Evolutionary conservation across 2,329 filamentous ascomycete species (phyloP).

Genomic region (Aspergillus tanneri): DNA sequence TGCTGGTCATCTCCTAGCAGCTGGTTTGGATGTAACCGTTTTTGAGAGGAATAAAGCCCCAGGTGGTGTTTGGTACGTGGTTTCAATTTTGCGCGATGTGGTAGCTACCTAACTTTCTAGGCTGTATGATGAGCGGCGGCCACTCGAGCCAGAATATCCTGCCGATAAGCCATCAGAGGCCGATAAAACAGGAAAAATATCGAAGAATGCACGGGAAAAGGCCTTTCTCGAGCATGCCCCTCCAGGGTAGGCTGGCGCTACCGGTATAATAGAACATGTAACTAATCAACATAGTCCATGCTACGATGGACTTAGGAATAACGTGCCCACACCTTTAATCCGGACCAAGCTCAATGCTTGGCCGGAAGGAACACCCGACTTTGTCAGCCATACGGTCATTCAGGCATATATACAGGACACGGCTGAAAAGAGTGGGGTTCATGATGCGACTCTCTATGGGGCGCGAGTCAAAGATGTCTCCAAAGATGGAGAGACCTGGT

Average conservation of each 20-base stretch:
- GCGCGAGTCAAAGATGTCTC: constrained; percentile 57
- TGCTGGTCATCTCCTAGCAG: constrained; percentile 48
- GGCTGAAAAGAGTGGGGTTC: constrained; percentile 51
- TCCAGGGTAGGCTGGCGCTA: constrained; percentile 52
- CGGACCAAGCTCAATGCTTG: constrained; percentile 53
- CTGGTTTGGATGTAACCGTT: constrained; percentile 52
- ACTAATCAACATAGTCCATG: constrained; percentile 43
- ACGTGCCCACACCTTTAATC: constrained; percentile 54
- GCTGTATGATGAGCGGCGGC: constrained; percentile 52
- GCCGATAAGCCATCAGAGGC: constrained; percentile 18
- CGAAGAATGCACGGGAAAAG: constrained; percentile 2
- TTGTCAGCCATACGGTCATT: constrained; percentile 57
- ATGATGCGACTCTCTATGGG: constrained; percentile 53
- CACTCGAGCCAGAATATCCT: constrained; percentile 49
- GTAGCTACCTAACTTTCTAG: constrained; percentile 26
- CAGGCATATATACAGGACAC: constrained; percentile 63
- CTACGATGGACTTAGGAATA: constrained; percentile 55
- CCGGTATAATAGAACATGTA: neutral
- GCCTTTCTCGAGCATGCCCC: constrained; percentile 44
- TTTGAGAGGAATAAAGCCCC: constrained; percentile 54
- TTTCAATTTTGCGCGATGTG: neutral
- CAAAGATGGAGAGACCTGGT: constrained; percentile 54
- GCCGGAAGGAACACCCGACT: constrained; percentile 60
- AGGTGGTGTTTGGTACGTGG: constrained; percentile 57
- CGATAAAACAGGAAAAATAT: constrained; percentile 4